These are phyloP conservation scores for Candida stauntonica DNA, from an alignment of 805 yeast species.

Conservation along the genomic window DNA sequence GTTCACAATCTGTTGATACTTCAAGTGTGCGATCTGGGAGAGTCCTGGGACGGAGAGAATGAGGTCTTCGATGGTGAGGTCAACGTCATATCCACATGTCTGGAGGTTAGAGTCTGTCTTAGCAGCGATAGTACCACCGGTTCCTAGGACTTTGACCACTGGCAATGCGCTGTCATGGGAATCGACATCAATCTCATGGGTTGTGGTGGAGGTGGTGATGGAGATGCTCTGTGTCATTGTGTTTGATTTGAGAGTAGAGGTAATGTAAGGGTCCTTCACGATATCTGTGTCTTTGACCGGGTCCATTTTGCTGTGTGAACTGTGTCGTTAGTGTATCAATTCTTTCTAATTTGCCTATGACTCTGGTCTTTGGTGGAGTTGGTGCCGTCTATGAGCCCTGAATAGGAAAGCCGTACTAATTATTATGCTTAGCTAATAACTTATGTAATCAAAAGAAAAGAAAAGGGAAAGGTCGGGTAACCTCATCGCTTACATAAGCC, in stretches of 20 bases:
- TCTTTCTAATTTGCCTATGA: no score
- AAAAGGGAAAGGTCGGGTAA: conserved; percentile 2
- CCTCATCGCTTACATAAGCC: conserved; percentile 16
- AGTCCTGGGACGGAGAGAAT: conserved; percentile 55
- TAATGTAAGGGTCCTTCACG: conserved; percentile 5
- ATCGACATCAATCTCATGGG: conserved; percentile 27
- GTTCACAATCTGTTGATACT: conserved; percentile 60
- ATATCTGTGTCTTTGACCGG: conserved; percentile 14
- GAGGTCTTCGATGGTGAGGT: conserved; percentile 49
- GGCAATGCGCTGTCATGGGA: conserved; percentile 21
- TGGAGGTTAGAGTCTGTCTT: conserved; percentile 43
- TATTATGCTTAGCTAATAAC: no score
- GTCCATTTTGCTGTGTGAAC: not conserved
- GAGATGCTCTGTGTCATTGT: conserved; percentile 13
- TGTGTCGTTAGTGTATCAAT: no score
- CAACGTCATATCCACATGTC: conserved; percentile 54
- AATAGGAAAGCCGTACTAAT: no score
- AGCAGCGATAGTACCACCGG: conserved; percentile 61
- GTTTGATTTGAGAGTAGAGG: not conserved
- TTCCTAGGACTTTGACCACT: conserved; percentile 47
- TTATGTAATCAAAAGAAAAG: conserved; percentile 1
- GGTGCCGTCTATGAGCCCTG: not conserved
- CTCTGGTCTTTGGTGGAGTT: no score
- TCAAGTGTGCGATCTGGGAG: conserved; percentile 50
- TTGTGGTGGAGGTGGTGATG: conserved; percentile 24